Conservation (phyloP, 805 yeast species). For the Candida bentonensis region DNA sequence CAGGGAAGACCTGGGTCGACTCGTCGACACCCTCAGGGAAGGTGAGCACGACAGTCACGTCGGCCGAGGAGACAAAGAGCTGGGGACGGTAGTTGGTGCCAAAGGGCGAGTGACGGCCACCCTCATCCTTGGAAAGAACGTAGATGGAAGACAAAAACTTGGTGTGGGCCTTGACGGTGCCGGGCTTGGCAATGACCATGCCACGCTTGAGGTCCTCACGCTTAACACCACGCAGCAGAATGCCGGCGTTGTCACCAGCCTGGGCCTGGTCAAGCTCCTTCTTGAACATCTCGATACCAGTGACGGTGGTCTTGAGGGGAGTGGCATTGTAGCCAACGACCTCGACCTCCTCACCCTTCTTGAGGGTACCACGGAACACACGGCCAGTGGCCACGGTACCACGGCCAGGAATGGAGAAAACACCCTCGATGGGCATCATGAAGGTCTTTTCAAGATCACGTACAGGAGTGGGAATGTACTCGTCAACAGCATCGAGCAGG, state of each 20-base stretch:
- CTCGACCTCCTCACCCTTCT: constrained; percentile 98
- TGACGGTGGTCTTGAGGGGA: constrained; percentile 85
- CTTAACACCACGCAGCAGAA: constrained; percentile 93
- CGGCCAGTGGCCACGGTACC: constrained; percentile 99
- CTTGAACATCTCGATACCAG: constrained; percentile 99
- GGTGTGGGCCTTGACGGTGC: constrained; percentile 81
- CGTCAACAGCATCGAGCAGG: constrained; percentile 85
- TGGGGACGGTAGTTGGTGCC: constrained; percentile 97
- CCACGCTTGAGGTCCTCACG: constrained; percentile 96
- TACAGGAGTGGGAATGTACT: constrained; percentile 86
- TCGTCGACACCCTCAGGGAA: constrained; percentile 83
- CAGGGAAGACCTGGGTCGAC: constrained; percentile 88
- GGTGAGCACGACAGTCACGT: constrained; percentile 77
- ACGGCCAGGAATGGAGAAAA: constrained; percentile 97
- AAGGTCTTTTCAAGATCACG: constrained; percentile 95
- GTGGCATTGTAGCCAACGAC: constrained; percentile 82
- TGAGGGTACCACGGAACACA: constrained; percentile 94
- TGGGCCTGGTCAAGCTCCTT: constrained; percentile 94
- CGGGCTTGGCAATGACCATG: constrained; percentile 92
- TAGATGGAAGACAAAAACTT: constrained; percentile 89
- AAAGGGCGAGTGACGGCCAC: constrained; percentile 98
- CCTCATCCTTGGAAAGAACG: constrained; percentile 90
- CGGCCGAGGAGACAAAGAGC: constrained; percentile 90
- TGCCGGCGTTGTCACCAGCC: constrained; percentile 99
- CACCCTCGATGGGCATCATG: constrained; percentile 94